Evolutionary conservation across 305 asterid genomes (phyloP), one percentile per base, ranked within the genome.

Genomic region (Solanum chacoense): DNA sequence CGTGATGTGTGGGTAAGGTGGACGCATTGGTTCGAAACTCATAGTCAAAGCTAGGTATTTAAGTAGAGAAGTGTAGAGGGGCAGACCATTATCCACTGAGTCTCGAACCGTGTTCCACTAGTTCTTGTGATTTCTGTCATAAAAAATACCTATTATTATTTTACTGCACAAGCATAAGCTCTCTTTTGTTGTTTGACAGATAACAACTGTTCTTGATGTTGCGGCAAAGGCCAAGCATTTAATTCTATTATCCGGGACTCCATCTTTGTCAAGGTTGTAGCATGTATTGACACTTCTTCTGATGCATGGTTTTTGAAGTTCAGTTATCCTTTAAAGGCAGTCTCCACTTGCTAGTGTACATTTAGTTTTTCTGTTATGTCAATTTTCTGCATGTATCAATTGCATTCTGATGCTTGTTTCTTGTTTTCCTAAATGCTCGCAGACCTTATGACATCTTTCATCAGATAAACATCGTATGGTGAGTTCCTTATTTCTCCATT

Each of bases 381-480:
- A 24, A 75, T 88, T 71, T 81, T 67, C 73, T 88, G 31, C 71
- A 76, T 89, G 6, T 83, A 69, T 72, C 74, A 89, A 89, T 63
- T 83, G 90, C 86, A 81, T 88, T 78, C 93, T 93, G 90, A 92
- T 91, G 38, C 84, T 89, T 74, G 88, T 85, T 31, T 88, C 88
- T 45, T 91, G 74, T 90, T 92, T 85, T 89, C 95, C 95, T 97
- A 93, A 97, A 96, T 94, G 98, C 94, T 92, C 88, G 94, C 93
- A 97, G 99, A 92, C 98, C 99, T 73, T 97, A 90, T 85, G 99
- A 96, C 97, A 97, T 97, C 90, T 97, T 94, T 92, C 98, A 96
- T 94, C 99, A 97, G 94, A 93, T 97, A 92, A 94, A 97, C 90
- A 92, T 96, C 91, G 90, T 97, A 91, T 97, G 99, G 99, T 95